These are phyloP conservation scores for Hydrangea macrophylla DNA, from an alignment of 148 eudicot species.

Conservation along the genomic window DNA sequence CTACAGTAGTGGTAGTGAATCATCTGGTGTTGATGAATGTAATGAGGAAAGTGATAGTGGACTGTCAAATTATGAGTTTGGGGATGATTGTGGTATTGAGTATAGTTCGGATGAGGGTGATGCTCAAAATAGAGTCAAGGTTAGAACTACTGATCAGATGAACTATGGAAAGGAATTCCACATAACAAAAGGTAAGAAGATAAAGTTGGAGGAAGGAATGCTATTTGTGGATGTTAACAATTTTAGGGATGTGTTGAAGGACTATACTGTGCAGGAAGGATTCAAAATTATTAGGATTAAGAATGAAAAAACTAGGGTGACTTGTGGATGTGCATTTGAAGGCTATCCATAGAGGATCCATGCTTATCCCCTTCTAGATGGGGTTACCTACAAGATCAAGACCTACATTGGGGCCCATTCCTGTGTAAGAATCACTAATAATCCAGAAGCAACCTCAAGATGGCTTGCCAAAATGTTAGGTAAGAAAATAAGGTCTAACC, in stretches of 20 bases:
- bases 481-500: neutral
- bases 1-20: no score
- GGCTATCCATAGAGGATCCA: neutral
- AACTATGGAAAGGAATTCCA: neutral
- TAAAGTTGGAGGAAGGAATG: neutral
- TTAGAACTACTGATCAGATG: no score
- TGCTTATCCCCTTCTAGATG: neutral
- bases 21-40: no score
- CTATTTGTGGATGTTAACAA: neutral
- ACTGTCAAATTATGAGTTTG: no score
- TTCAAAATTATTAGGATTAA: neutral
- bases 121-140: no score
- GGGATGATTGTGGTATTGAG: no score
- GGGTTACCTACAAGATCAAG: neutral
- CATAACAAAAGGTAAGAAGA: neutral
- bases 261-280: neutral
- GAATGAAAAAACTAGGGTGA: neutral
- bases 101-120: no score
- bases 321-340: neutral
- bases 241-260: neutral
- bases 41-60: no score
- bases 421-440: neutral
- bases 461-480: neutral
- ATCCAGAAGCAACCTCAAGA: neutral
- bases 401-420: neutral